These are phyloP conservation scores for Neofusicoccum sp. DNA, from an alignment of 2,329 filamentous ascomycete species.

Conservation along the genomic window DNA sequence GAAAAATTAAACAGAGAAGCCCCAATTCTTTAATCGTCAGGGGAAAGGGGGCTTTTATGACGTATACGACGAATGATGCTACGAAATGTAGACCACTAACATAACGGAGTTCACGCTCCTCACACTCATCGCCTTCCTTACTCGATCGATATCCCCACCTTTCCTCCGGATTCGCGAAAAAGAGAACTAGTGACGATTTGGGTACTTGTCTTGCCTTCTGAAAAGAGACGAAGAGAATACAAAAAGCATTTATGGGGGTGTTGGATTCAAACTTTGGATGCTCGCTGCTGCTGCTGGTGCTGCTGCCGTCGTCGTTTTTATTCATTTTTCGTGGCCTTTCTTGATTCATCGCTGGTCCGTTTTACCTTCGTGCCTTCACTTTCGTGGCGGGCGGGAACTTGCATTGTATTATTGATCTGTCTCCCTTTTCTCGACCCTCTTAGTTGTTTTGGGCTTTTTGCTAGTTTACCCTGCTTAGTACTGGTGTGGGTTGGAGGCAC, in stretches of 20 bases:
- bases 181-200: conserved; percentile 18
- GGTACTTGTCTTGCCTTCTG: conserved; percentile 17
- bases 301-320: conserved; percentile 9
- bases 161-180: conserved; percentile 16
- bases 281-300: conserved; percentile 16
- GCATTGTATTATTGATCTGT: conserved; percentile 18
- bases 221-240: conserved; percentile 18
- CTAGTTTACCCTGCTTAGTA: conserved; percentile 12
- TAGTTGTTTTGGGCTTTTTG: conserved; percentile 5
- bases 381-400: conserved; percentile 18
- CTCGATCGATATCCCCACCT: conserved; percentile 18
- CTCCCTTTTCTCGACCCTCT: neutral
- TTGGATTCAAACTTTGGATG: conserved; percentile 15
- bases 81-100: conserved; percentile 22
- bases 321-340: neutral
- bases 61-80: conserved; percentile 29
- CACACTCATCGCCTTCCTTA: conserved; percentile 14
- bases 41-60: conserved; percentile 21
- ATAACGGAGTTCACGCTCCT: conserved; percentile 19
- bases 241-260: conserved; percentile 19
- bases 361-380: neutral
- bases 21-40: conserved; percentile 18
- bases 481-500: conserved; percentile 1
- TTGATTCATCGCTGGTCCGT: conserved; percentile 12
- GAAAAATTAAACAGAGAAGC: conserved; percentile 17